A percentile compares a stretch with the other conserved stretches of the same genome.
Evolutionary conservation across 2,329 filamentous ascomycete species (phyloP).

Genomic region (Daldinia sp.): DNA sequence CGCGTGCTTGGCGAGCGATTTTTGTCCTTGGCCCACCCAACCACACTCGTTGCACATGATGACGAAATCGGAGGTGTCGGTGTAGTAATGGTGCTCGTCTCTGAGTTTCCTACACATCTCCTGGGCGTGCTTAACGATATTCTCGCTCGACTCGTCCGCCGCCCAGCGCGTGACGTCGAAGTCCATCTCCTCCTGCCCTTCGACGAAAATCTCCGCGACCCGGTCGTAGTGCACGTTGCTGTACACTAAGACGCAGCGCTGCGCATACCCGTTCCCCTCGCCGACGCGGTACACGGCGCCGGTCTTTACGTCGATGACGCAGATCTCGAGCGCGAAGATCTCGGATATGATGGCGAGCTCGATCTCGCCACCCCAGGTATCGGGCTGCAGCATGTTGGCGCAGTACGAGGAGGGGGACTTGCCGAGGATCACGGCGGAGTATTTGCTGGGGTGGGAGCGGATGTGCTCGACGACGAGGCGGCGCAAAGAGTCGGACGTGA

Average conservation of each 20-base stretch:
- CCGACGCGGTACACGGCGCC: conserved; percentile 70
- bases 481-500: conserved; percentile 62
- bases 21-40: conserved; percentile 72
- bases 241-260: conserved; percentile 83
- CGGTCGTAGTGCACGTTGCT: conserved; percentile 95
- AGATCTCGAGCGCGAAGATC: conserved; percentile 86
- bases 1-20: conserved; percentile 69
- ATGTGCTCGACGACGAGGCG: conserved; percentile 82
- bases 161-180: conserved; percentile 73
- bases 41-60: conserved; percentile 79
- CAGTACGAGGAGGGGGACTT: conserved; percentile 78
- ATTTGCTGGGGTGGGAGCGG: conserved; percentile 73
- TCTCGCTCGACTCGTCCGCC: conserved; percentile 57
- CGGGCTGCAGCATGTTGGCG: conserved; percentile 78
- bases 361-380: conserved; percentile 91
- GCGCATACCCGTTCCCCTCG: conserved; percentile 64
- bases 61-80: conserved; percentile 82
- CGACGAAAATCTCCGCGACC: conserved; percentile 76
- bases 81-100: conserved; percentile 81
- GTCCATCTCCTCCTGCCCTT: conserved; percentile 68
- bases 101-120: conserved; percentile 71
- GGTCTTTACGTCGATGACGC: conserved; percentile 77
- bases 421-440: conserved; percentile 80
- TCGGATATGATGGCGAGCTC: conserved; percentile 86
- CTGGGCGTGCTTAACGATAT: conserved; percentile 74